phyloP scores from a whole-genome alignment of 176 grass and related monocot species.

The Tuctoria greenei region DNA sequence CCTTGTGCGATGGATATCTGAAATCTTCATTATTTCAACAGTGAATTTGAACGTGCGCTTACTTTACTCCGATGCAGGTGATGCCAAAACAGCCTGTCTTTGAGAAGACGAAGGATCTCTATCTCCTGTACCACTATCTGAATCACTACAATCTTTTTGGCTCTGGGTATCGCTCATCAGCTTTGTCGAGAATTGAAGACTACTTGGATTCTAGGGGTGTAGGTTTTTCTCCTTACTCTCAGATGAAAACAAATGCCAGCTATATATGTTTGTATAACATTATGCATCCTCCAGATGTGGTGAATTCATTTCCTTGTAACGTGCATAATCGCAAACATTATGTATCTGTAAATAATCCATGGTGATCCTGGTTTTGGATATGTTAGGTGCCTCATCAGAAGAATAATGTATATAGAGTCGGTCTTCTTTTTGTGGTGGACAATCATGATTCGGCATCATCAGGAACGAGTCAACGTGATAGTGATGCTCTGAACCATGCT shows the following conservation, averaged over 20 bases:
- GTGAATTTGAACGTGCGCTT: neutral
- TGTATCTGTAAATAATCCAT: neutral
- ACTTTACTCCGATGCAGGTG: conserved; percentile 54
- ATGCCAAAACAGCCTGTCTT: conserved; percentile 72
- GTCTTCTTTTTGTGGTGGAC: neutral
- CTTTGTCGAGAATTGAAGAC: conserved; percentile 74
- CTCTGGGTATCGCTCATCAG: conserved; percentile 63
- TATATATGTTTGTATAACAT: no score
- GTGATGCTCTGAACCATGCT: neutral
- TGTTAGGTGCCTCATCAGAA: neutral
- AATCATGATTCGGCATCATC: neutral
- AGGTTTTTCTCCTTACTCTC: conserved; percentile 8
- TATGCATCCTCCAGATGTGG: no score
- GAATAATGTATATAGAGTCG: no score
- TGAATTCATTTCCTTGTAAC: no score
- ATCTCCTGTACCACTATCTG: conserved; percentile 78
- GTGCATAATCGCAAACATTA: no score
- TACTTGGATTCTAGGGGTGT: conserved; percentile 56
- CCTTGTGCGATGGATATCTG: neutral
- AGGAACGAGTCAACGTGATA: neutral
- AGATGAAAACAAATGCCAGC: no score
- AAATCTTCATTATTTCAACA: neutral
- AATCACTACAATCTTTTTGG: conserved; percentile 93
- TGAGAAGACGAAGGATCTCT: conserved; percentile 69
- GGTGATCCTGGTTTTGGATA: neutral